Evolutionary conservation across 441 rosid genomes (phyloP).

Genomic region (Jatropha multifida): DNA sequence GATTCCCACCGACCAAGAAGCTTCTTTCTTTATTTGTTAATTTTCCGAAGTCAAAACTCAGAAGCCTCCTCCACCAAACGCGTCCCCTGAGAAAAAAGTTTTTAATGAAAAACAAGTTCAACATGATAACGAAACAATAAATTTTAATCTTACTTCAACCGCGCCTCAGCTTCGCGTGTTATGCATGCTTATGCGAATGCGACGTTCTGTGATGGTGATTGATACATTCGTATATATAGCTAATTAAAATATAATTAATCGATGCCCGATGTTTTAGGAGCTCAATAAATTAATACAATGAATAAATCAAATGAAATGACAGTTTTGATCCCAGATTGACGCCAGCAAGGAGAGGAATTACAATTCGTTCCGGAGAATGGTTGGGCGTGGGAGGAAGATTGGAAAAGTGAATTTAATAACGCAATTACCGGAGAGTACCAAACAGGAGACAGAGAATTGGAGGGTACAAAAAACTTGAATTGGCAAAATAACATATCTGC

Average conservation of each 20-base stretch:
- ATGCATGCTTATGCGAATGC: too few species aligned
- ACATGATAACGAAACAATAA: background rate
- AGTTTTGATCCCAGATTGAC: background rate
- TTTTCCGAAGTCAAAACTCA: background rate
- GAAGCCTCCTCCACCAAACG: constrained; percentile 1
- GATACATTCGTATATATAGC: background rate
- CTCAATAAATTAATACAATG: background rate
- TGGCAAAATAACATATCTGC: background rate
- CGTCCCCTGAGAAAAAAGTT: constrained; percentile 8
- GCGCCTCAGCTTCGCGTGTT: too few species aligned
- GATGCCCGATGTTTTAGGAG: background rate
- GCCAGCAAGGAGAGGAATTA: background rate
- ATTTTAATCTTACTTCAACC: too few species aligned
- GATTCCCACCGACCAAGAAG: constrained; percentile 26
- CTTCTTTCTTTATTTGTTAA: background rate
- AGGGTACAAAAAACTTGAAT: background rate
- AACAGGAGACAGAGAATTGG: background rate
- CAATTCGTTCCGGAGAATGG: too few species aligned
- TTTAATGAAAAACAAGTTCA: background rate
- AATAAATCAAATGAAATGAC: background rate
- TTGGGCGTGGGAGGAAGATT: background rate
- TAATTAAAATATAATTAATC: background rate
- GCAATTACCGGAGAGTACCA: background rate
- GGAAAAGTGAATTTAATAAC: background rate
- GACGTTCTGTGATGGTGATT: background rate